Base-by-base conservation (phyloP, 768 basidiomycete genomes). In the Pholiota conissans region DNA sequence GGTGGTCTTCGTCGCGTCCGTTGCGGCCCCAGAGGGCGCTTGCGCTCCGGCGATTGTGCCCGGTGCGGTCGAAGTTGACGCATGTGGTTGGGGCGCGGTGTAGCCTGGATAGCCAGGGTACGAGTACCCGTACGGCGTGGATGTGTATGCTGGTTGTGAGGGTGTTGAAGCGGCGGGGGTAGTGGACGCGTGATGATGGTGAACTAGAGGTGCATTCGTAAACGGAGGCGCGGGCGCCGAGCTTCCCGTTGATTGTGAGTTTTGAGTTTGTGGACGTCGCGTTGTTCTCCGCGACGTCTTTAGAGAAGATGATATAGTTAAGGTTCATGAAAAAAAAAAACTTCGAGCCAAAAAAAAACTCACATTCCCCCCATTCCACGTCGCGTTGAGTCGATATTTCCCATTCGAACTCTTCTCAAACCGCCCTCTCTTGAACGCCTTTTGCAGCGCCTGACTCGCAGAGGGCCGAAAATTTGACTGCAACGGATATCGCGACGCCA, bases 381-480 rank as follows among this genome's bases (percentile, higher is more conserved):
- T 77, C 5, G 86, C 74, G 67, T 88, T 94, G 20, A 94, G 68
- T 37, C 85, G 77, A 70, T 95, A 95, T 68, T 86, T 89, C 2
- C 88, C 89, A 50, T 79, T 78, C n/a, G 73, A 77, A 28, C 80
- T 81, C 68, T 94, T 95, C 67, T 90, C 85, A 52, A 95, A 80
- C 24, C 93, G 78, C 8, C 92, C 92, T 46, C 91, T 80, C 69
- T 86, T 90, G 71, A 77, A 91, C 3, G 93, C 92, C 63, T 93
- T 94, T 70, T 92, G 90, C 53, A 95, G 73, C 6, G 93, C 93
- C 70, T 95, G 93, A 64, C 90, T 91, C 3, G 93, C 93, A 2
- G 90, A 93, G 1, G 93, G 91, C 34, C 93, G 79, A 66, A 95
- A 95, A 74, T 94, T 95, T n/a, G 82, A 85, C 69, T 92, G 90